phyloP scores from a whole-genome alignment of 2,329 filamentous ascomycete genomes.

The Emericellopsis cladophorae region DNA sequence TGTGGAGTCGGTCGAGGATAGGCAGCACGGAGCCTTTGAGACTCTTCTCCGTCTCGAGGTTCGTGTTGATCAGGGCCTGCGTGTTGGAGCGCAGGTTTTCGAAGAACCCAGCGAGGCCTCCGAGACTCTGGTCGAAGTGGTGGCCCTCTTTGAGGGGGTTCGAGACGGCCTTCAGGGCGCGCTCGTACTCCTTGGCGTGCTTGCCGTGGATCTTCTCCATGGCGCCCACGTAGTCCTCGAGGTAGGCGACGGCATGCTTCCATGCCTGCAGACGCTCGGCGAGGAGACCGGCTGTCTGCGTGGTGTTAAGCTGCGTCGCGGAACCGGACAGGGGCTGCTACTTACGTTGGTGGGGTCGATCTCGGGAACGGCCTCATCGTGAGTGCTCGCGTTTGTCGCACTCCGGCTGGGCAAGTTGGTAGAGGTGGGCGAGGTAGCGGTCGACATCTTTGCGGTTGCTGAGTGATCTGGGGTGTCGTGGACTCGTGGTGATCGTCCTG shows the following conservation, averaged over 20 bases:
- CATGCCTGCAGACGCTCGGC: conserved; percentile 82
- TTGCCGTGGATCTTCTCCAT: conserved; percentile 78
- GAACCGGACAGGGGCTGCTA: conserved; percentile 4
- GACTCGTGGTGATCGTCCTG: too few relatives aligned
- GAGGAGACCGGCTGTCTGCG: conserved; percentile 65
- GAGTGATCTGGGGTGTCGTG: not conserved
- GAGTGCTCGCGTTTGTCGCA: conserved; percentile 28
- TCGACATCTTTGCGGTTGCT: conserved; percentile 9
- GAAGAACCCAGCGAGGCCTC: conserved; percentile 79
- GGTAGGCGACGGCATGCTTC: conserved; percentile 86
- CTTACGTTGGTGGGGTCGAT: conserved; percentile 45
- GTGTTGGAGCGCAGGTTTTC: conserved; percentile 92
- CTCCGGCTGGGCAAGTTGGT: conserved; percentile 30
- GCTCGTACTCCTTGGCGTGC: conserved; percentile 91
- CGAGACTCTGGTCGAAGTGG: conserved; percentile 85
- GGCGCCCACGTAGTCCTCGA: conserved; percentile 79
- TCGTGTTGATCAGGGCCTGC: conserved; percentile 78
- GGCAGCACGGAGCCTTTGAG: conserved; percentile 79
- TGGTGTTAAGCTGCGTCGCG: not conserved
- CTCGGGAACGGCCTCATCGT: conserved; percentile 47
- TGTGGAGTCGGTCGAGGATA: conserved; percentile 79
- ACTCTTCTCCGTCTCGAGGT: conserved; percentile 82
- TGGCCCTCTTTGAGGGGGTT: conserved; percentile 78
- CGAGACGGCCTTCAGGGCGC: conserved; percentile 82
- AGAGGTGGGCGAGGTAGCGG: conserved; percentile 15